These are phyloP conservation scores for Punica granatum DNA, from an alignment of 345 rosid genomes.

Conservation along the genomic window DNA sequence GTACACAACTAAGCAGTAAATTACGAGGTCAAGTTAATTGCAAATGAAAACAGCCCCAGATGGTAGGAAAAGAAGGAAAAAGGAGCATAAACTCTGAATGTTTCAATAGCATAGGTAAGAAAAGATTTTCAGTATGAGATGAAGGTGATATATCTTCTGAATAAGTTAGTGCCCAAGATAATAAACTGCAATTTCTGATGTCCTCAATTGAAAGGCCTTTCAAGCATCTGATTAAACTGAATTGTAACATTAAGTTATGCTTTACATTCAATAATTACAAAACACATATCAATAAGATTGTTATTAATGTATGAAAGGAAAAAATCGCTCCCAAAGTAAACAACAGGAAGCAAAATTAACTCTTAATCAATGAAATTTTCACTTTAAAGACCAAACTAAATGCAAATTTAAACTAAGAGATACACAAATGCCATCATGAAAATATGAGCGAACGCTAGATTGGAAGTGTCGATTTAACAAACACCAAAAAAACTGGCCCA, in stretches of 20 bases:
- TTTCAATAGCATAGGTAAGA: no score
- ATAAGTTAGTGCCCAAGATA: background rate
- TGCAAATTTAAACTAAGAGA: background rate
- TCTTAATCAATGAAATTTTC: background rate
- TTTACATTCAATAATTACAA: background rate
- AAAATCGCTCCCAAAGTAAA: background rate
- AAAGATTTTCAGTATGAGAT: no score
- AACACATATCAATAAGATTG: background rate
- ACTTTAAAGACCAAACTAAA: background rate
- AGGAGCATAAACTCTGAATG: background rate
- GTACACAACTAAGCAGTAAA: background rate
- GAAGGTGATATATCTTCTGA: background rate
- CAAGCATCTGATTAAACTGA: background rate
- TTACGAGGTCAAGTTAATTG: background rate
- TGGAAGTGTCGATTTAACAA: background rate
- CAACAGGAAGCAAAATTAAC: background rate
- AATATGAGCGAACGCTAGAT: background rate
- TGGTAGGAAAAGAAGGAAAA: background rate
- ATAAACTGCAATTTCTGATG: background rate
- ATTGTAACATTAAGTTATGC: background rate
- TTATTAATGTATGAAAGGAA: background rate
- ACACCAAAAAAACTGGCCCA: background rate
- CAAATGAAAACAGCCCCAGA: background rate
- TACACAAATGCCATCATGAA: background rate
- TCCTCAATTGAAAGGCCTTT: background rate